These are phyloP conservation scores for Neohortaea acidophila DNA, from an alignment of 495 filamentous ascomycete species.

Conservation along the genomic window DNA sequence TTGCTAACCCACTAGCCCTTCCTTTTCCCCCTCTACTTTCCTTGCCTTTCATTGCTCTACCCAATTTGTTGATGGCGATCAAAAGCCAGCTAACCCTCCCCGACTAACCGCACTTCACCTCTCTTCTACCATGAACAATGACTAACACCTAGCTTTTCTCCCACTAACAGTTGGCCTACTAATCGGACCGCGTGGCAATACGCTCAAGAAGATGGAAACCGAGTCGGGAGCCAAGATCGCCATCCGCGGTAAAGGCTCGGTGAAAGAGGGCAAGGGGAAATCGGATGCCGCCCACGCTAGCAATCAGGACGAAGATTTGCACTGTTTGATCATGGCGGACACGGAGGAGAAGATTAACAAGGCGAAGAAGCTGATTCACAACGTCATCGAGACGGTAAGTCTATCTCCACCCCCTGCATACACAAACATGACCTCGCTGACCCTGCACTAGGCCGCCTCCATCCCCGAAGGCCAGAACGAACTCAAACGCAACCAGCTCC, in stretches of 20 bases:
- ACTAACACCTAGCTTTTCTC: slow-evolving; percentile 84
- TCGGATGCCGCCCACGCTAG: slow-evolving; percentile 97
- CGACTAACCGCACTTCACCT: slow-evolving; percentile 24
- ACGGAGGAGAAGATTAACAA: slow-evolving; percentile 98
- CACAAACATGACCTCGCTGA: slow-evolving; percentile 22
- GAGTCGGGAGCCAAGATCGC: slow-evolving; percentile 97
- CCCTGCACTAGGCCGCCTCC: slow-evolving; percentile 62
- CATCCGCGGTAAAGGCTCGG: slow-evolving; percentile 96
- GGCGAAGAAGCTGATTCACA: slow-evolving; percentile 92
- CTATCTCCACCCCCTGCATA: not conserved
- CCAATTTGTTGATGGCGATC: slow-evolving; percentile 13
- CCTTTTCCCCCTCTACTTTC: slow-evolving; percentile 33
- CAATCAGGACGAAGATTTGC: slow-evolving; percentile 98
- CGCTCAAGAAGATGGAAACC: slow-evolving; percentile 96
- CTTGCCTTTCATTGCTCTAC: slow-evolving; percentile 15
- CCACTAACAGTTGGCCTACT: slow-evolving; percentile 97
- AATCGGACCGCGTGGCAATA: slow-evolving; percentile 98
- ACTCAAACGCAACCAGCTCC: slow-evolving; percentile 94
- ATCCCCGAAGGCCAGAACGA: slow-evolving; percentile 97
- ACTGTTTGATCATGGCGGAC: slow-evolving; percentile 98
- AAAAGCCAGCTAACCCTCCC: slow-evolving; percentile 37
- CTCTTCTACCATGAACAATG: slow-evolving; percentile 24
- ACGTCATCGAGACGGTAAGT: slow-evolving; percentile 92
- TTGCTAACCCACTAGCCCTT: slow-evolving; percentile 82
- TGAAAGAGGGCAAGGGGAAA: slow-evolving; percentile 98